These are phyloP conservation scores for Talaromyces sp. DNA, from an alignment of 2,329 filamentous ascomycete genomes.

Conservation along the genomic window DNA sequence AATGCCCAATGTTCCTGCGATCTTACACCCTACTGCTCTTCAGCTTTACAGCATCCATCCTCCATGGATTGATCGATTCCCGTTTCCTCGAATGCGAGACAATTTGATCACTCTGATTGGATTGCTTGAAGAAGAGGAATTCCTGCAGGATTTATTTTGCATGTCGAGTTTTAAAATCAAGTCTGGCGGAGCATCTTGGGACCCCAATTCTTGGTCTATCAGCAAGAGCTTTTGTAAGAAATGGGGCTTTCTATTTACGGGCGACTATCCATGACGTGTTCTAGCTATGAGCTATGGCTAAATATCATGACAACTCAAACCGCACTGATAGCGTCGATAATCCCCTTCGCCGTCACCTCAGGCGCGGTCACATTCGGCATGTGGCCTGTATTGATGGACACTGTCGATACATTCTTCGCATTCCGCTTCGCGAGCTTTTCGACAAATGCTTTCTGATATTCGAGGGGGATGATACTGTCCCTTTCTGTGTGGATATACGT, in stretches of 20 bases:
- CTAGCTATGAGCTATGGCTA: background rate
- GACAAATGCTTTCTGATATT: conserved; percentile 24
- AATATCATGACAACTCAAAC: background rate
- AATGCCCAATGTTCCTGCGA: conserved; percentile 13
- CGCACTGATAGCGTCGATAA: conserved; percentile 4
- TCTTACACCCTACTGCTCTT: conserved; percentile 27
- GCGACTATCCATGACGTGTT: background rate
- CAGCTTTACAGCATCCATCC: conserved; percentile 29
- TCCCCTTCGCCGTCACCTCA: conserved; percentile 17
- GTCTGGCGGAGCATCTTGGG: conserved; percentile 24
- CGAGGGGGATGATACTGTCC: conserved; percentile 23
- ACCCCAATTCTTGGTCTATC: conserved; percentile 31
- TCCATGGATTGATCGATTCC: conserved; percentile 34
- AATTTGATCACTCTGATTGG: conserved; percentile 25
- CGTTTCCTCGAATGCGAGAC: conserved; percentile 33
- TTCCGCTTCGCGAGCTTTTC: conserved; percentile 25
- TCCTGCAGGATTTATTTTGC: conserved; percentile 28
- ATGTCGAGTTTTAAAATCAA: conserved; percentile 29
- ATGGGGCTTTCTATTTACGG: conserved; percentile 30
- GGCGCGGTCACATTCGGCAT: conserved; percentile 18
- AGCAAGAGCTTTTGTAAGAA: conserved; percentile 28
- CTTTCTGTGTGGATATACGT: conserved; percentile 28
- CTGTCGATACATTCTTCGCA: conserved; percentile 29
- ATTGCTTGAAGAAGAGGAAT: conserved; percentile 30
- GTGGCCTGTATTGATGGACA: conserved; percentile 25